phyloP scores from a whole-genome alignment of 176 grass and related monocot species.

The Themeda triandra region DNA sequence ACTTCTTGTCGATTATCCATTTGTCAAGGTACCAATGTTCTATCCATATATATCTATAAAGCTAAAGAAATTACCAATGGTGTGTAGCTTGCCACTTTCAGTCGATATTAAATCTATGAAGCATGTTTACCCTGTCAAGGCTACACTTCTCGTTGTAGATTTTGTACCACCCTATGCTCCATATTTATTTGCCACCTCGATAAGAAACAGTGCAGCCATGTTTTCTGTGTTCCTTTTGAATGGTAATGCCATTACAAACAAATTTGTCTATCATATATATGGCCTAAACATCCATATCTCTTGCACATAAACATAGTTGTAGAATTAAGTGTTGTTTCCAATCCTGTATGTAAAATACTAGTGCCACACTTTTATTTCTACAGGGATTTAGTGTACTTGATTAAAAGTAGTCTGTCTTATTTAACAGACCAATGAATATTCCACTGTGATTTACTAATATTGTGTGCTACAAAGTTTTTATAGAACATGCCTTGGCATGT shows the following conservation, averaged over 20 bases:
- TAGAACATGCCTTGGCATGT: too few species aligned
- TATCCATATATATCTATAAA: constrained; percentile 21
- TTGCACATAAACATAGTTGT: too few species aligned
- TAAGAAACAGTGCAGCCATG: background rate
- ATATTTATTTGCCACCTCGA: too few species aligned
- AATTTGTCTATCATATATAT: background rate
- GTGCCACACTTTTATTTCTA: background rate
- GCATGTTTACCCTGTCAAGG: background rate
- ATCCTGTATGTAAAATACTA: too few species aligned
- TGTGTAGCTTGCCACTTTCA: background rate
- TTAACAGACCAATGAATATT: too few species aligned
- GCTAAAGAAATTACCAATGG: background rate
- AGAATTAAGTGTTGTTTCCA: too few species aligned
- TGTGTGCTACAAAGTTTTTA: too few species aligned
- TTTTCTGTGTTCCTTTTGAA: background rate
- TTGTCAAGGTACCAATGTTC: constrained; percentile 52
- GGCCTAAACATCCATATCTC: too few species aligned
- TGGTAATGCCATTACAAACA: background rate
- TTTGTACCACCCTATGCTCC: background rate
- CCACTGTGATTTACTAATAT: too few species aligned
- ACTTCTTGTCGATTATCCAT: constrained; percentile 80
- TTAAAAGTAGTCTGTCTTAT: background rate
- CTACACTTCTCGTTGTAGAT: background rate
- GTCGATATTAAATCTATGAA: background rate
- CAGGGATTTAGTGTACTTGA: background rate